phyloP scores from a whole-genome alignment of 169 alveolate species.

The Perkinsus chesapeaki region DNA sequence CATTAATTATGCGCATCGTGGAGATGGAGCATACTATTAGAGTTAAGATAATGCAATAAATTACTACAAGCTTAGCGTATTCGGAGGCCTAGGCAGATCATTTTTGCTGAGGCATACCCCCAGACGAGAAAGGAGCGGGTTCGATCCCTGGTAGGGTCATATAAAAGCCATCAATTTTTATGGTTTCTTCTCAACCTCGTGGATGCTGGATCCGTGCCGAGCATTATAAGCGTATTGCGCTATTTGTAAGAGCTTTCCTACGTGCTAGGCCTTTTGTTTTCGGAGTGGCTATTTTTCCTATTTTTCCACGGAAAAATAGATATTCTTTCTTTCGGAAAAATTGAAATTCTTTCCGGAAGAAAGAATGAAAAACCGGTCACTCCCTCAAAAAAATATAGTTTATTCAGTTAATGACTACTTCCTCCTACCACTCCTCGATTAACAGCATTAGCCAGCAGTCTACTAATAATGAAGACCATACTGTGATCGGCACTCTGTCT shows the following conservation, averaged over 20 bases:
- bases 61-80: too few relatives aligned
- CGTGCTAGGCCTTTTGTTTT: conserved; percentile 8
- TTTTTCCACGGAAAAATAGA: conserved; percentile 7
- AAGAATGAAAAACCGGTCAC: too few relatives aligned
- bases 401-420: not conserved
- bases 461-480: conserved; percentile 54
- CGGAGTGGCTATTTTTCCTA: conserved; percentile 10
- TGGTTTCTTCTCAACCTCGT: conserved; percentile 12
- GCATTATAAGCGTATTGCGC: too few relatives aligned
- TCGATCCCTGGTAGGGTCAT: not conserved
- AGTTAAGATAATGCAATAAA: too few relatives aligned
- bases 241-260: too few relatives aligned
- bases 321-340: conserved; percentile 9
- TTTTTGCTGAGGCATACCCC: not conserved
- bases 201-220: too few relatives aligned
- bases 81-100: not conserved
- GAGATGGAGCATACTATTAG: too few relatives aligned
- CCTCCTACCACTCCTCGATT: conserved; percentile 22
- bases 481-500: conserved; percentile 74
- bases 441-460: conserved; percentile 41
- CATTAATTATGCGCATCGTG: too few relatives aligned
- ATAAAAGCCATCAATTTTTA: not conserved
- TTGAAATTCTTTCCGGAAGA: too few relatives aligned
- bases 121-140: not conserved
- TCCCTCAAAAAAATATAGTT: too few relatives aligned